Base-by-base conservation (phyloP, 2,329 filamentous ascomycete genomes). In the Malbranchea zuffiana region DNA sequence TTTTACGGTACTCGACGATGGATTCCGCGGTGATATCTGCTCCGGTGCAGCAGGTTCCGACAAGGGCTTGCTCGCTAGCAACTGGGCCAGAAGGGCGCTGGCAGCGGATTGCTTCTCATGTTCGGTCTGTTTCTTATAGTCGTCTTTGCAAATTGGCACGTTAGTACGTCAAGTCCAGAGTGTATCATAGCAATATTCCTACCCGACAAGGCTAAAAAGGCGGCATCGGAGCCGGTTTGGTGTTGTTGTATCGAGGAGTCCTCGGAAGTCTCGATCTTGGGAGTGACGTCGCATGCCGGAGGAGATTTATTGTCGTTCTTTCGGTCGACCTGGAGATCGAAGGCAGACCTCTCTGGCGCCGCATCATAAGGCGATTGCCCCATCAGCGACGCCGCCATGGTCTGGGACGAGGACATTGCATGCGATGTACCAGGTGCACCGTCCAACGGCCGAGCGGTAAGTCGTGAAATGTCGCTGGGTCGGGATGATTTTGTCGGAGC, bases 341-440 rank as follows among this genome's bases (percentile, higher is more conserved):
- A 60, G 38, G 57, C 41, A 43, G 59, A 56, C 54, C 55, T 56
- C 44, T 60, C 54, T 43, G 55, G 52, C 44, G 57, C 59, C 50
- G 60, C 49, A 50, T 63, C 59, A 47, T 56, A 57, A 51, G 61
- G 60, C 49, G 55, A 55, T 59, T 61, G 61, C 51, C 60, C 59
- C 58, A 64, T 54, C 51, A 60, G 56, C 56, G 61, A 60, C 58
- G 61, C 60, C 53, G 59, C 62, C 60, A 63, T 61, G 57, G 60
- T 62, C 58, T 62, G 60, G 54, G 60, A 63, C 49, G 55, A 59
- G 56, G 60, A 62, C 60, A 63, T 62, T 57, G 56, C 56, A 60
- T 51, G 52, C 53, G 52, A 47, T 41, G 49, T n/a, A 50, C 45
- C 46, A 41, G 39, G 37, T 45, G 26, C 39, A 41, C 39, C 35